phyloP scores from a whole-genome alignment of 2,329 filamentous ascomycete species.

The Penicillium sp. region DNA sequence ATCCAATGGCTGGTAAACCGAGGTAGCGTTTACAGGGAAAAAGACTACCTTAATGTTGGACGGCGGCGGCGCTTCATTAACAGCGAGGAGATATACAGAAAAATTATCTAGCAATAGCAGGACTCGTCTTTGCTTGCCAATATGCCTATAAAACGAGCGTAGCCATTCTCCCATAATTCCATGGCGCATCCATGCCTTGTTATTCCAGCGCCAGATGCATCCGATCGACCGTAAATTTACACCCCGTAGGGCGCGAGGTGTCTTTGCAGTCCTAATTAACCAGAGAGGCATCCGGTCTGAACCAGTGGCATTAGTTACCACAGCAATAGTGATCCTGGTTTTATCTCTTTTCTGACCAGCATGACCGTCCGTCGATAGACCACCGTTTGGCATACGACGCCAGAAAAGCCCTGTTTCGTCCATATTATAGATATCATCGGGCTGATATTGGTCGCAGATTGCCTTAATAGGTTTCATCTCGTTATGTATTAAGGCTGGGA shows the following conservation, averaged over 20 bases:
- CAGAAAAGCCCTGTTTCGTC: not conserved
- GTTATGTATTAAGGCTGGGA: not conserved
- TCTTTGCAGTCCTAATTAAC: not conserved
- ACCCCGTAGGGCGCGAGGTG: too few species aligned
- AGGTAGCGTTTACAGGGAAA: constrained; percentile 10
- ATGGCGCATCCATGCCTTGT: constrained; percentile 20
- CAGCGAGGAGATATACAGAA: constrained; percentile 8
- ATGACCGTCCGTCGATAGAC: not conserved
- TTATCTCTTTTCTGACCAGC: not conserved
- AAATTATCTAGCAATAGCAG: constrained; percentile 20
- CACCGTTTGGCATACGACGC: too few species aligned
- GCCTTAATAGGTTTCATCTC: not conserved
- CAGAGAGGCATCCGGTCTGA: not conserved
- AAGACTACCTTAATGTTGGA: too few species aligned
- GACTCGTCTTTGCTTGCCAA: constrained; percentile 2
- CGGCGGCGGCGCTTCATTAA: constrained; percentile 4
- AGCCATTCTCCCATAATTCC: constrained; percentile 15
- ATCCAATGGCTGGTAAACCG: constrained; percentile 13
- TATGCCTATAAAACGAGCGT: constrained; percentile 3
- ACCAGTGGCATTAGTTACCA: not conserved
- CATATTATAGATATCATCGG: not conserved
- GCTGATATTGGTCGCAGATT: not conserved
- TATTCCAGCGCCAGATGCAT: constrained; percentile 12
- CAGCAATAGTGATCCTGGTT: not conserved
- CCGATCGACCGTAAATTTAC: constrained; percentile 23